Evolutionary conservation across 1,284 basidiomycete species (phyloP), one percentile per base, ranked within the genome.

Genomic region (Butyriboletus pseudospeciosus): DNA sequence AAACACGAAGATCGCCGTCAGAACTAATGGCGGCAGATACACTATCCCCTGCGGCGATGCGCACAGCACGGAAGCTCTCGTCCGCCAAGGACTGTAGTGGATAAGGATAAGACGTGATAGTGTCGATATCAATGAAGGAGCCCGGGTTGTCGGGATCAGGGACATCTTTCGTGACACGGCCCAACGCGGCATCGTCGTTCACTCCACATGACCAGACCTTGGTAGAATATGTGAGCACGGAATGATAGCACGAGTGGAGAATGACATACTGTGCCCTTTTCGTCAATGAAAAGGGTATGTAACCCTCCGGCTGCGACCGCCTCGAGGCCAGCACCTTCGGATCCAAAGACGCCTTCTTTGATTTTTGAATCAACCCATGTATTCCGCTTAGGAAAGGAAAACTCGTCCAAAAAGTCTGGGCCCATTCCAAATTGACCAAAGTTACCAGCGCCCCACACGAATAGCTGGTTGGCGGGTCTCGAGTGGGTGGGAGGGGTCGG

Each of bases 161-260:
- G 38, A 90, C 78, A 53, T 87, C 81, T 49, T 79, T 75, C 2
- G 92, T 94, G 56, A 82, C 71, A 55, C 93, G 83, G n/a, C 95
- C 94, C 28, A 98, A 80, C 39, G 92, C 90, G 50, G 91, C 94
- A 64, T 93, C 89, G 69, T 98, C 94, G 69, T 98, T 97, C 59
- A 92, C 86, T 45, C 94, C 94, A 73, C 89, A 94, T 10, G 90
- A 87, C 83, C 89, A 90, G 25, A 92, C 76, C 90, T 92, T 64
- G 43, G 36, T 46, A 40, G 35, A 37, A 45, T 38, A 30, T 32
- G 30, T 64, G 49, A 56, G 46, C 47, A 46, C 47, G 40, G 10
- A 50, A 37, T 6, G 10, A 42, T 47, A 41, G 42, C 10, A 37
- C 56, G 52, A 57, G 39, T 30, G 43, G 28, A 23, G 37, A 55